Percentiles rank a stretch among this genome's conserved stretches.
Evolutionary conservation across 2,329 filamentous ascomycete genomes (phyloP).

Genomic region (Exophiala sideris): DNA sequence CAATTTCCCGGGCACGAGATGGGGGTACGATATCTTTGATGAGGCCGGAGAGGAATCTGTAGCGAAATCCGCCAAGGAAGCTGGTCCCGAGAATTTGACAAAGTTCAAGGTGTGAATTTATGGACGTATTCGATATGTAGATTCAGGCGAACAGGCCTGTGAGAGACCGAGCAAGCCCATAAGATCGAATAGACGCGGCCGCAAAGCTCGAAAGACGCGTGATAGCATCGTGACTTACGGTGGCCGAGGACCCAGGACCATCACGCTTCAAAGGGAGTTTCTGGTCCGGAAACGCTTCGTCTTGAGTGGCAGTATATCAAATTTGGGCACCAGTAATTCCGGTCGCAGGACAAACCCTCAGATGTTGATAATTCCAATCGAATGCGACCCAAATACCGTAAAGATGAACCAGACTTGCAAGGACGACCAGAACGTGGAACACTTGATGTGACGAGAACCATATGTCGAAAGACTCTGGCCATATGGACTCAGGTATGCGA

Average conservation of each 20-base stretch:
- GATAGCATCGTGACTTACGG: too few species aligned
- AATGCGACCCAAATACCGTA: constrained; percentile 36
- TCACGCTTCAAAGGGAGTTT: neutral
- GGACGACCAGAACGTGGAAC: constrained; percentile 38
- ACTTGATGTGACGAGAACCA: constrained; percentile 36
- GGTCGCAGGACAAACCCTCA: constrained; percentile 22
- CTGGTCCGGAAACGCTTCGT: too few species aligned
- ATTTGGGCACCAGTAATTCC: too few species aligned
- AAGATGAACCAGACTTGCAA: constrained; percentile 42
- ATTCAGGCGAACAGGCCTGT: too few species aligned
- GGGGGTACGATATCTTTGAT: constrained; percentile 39
- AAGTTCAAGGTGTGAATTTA: constrained; percentile 17
- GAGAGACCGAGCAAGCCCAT: too few species aligned
- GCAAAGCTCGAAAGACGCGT: too few species aligned
- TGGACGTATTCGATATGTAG: too few species aligned
- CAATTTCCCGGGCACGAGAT: constrained; percentile 34
- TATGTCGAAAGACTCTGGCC: constrained; percentile 35
- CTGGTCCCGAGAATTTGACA: constrained; percentile 19
- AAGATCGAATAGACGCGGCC: too few species aligned
- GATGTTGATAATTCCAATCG: constrained; percentile 32
- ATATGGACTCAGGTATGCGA: constrained; percentile 28
- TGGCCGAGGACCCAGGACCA: too few species aligned
- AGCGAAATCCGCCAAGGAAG: constrained; percentile 22
- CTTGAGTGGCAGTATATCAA: too few species aligned
- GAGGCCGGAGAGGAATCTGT: constrained; percentile 36